Percentiles rank a stretch among this genome's conserved stretches.
These are phyloP conservation scores for Pseudocercospora vitis DNA, from an alignment of 2,329 filamentous ascomycete genomes.

Conservation along the genomic window DNA sequence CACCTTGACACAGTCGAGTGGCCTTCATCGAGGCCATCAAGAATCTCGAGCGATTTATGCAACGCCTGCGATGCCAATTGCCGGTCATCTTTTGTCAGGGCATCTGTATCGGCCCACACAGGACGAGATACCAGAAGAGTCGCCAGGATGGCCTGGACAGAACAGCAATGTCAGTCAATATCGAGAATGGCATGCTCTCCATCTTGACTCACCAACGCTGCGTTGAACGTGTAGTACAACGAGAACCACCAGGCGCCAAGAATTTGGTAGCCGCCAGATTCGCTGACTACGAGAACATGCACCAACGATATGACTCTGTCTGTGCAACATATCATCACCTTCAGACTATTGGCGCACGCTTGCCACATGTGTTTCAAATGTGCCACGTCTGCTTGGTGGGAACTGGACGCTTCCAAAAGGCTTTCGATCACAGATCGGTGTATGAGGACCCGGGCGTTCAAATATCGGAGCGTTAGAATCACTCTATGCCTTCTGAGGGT, in stretches of 20 bases:
- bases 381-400: not conserved
- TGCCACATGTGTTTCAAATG: conserved; percentile 9
- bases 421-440: conserved; percentile 17
- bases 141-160: conserved; percentile 5
- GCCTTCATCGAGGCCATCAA: conserved; percentile 13
- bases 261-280: conserved; percentile 5
- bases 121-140: conserved; percentile 7
- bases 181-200: not conserved
- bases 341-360: conserved; percentile 9
- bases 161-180: not conserved
- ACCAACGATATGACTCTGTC: conserved; percentile 2
- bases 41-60: conserved; percentile 10
- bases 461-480: conserved; percentile 13
- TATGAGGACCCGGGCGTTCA: conserved; percentile 14
- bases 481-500: conserved; percentile 6
- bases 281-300: conserved; percentile 5
- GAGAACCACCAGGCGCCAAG: conserved; percentile 19
- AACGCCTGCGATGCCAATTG: conserved; percentile 8
- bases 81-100: conserved; percentile 7
- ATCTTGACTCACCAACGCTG: not conserved
- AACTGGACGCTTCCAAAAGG: conserved; percentile 4
- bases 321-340: conserved; percentile 2
- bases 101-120: not conserved
- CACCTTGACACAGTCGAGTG: conserved; percentile 13
- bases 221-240: conserved; percentile 14